phyloP scores from a whole-genome alignment of 805 yeast genomes.

The Komagataella ulmi region DNA sequence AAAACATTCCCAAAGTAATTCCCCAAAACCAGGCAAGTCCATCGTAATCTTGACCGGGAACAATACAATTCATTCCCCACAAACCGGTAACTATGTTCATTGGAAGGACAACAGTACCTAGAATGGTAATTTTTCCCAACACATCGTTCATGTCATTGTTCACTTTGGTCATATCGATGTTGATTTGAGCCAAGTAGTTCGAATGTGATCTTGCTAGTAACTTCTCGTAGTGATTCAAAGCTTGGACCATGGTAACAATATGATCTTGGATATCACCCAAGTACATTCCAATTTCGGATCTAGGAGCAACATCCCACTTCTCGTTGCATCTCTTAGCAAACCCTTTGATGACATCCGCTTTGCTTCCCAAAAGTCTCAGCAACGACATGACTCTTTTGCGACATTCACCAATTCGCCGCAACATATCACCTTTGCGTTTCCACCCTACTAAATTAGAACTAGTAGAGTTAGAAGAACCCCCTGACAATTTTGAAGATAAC shows the following conservation, averaged over 20 bases:
- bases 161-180: constrained; percentile 94
- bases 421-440: constrained; percentile 91
- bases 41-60: constrained; percentile 78
- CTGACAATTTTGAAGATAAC: constrained; percentile 10
- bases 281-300: constrained; percentile 85
- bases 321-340: constrained; percentile 86
- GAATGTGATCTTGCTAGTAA: constrained; percentile 90
- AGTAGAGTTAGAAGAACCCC: constrained; percentile 18
- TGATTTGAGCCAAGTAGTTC: constrained; percentile 90
- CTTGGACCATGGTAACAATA: constrained; percentile 92
- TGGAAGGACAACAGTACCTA: constrained; percentile 93
- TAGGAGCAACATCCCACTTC: constrained; percentile 67
- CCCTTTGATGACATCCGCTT: constrained; percentile 96
- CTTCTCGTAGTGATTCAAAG: constrained; percentile 89
- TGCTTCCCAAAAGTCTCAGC: constrained; percentile 70
- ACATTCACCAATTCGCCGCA: constrained; percentile 89
- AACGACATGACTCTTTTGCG: constrained; percentile 90
- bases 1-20: constrained; percentile 30
- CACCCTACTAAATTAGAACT: constrained; percentile 45
- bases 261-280: constrained; percentile 97
- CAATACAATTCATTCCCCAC: constrained; percentile 98
- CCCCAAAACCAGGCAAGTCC: constrained; percentile 55
- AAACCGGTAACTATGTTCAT: constrained; percentile 91
- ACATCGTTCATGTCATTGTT: constrained; percentile 97
- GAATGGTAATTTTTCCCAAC: constrained; percentile 79